A percentile compares a stretch with the other conserved stretches of the same genome.
These are phyloP conservation scores for Pyrenochaeta sp. DNA, from an alignment of 2,329 filamentous ascomycete species.

Conservation along the genomic window DNA sequence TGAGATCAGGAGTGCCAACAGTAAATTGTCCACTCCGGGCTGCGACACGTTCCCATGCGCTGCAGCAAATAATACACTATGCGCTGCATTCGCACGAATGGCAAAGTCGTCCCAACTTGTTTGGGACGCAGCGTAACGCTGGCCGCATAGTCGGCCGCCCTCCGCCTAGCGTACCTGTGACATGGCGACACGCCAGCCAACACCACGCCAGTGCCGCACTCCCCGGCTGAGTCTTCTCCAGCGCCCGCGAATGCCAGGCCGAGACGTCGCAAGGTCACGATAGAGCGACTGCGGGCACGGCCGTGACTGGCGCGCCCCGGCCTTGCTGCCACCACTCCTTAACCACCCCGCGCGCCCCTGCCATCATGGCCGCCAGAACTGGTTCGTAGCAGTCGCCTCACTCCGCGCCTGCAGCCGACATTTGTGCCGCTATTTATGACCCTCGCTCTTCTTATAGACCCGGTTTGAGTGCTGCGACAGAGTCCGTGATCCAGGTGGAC, in stretches of 20 bases:
- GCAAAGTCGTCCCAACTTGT: background rate
- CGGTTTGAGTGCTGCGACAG: constrained; percentile 12
- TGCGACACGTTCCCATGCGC: constrained; percentile 40
- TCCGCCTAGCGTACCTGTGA: constrained; percentile 33
- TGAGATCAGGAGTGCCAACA: constrained; percentile 22
- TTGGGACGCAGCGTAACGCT: constrained; percentile 40
- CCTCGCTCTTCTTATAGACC: constrained; percentile 8
- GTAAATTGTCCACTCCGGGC: constrained; percentile 35
- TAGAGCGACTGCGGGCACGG: constrained; percentile 30
- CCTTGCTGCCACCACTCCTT: constrained; percentile 22
- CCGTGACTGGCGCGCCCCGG: constrained; percentile 32
- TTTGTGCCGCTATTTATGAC: constrained; percentile 6
- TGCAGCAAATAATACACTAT: constrained; percentile 29
- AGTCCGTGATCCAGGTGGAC: constrained; percentile 26
- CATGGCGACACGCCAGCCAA: constrained; percentile 43
- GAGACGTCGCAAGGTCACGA: constrained; percentile 40
- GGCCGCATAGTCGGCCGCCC: constrained; percentile 42
- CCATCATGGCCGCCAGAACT: constrained; percentile 26
- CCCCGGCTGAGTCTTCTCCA: constrained; percentile 26
- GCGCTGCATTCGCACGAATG: constrained; percentile 10
- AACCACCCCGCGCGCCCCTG: constrained; percentile 25
- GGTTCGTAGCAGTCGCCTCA: constrained; percentile 33
- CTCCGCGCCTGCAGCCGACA: constrained; percentile 23
- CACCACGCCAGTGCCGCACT: constrained; percentile 29
- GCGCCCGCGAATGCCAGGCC: constrained; percentile 41